These are phyloP conservation scores for Chiua virens DNA, from an alignment of 768 basidiomycete species.

Conservation along the genomic window DNA sequence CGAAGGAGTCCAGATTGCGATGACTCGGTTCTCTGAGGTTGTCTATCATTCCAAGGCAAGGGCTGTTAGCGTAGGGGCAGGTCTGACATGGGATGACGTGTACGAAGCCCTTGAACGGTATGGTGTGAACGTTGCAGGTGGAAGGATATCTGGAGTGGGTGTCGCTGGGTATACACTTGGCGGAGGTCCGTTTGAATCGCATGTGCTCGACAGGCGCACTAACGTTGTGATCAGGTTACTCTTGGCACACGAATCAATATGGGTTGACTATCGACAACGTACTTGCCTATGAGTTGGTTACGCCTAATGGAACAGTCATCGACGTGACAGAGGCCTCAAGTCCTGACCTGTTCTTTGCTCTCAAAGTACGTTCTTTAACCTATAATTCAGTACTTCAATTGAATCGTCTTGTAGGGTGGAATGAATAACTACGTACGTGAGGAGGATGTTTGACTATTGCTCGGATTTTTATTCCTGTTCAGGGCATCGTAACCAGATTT, in stretches of 20 bases:
- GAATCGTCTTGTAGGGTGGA: conserved; percentile 44
- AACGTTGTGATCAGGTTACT: conserved; percentile 44
- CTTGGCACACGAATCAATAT: conserved; percentile 35
- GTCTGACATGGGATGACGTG: conserved; percentile 62
- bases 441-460: too few species aligned
- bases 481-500: conserved; percentile 59
- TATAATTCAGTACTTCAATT: neutral
- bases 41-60: conserved; percentile 37
- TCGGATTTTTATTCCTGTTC: too few species aligned
- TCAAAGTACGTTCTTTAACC: conserved; percentile 39
- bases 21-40: conserved; percentile 47
- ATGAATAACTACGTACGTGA: conserved; percentile 52
- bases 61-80: conserved; percentile 39
- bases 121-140: conserved; percentile 55
- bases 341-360: conserved; percentile 40
- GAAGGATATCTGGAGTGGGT: conserved; percentile 51
- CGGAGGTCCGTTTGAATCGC: conserved; percentile 40
- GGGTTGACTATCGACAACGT: conserved; percentile 52
- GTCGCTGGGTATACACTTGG: conserved; percentile 56
- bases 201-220: neutral
- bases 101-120: conserved; percentile 46
- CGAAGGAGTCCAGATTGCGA: conserved; percentile 51
- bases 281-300: conserved; percentile 52
- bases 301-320: conserved; percentile 41
- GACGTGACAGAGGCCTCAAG: conserved; percentile 32